These are phyloP conservation scores for Trichoderma orchidacearum DNA, from an alignment of 495 filamentous ascomycete species.

Conservation along the genomic window DNA sequence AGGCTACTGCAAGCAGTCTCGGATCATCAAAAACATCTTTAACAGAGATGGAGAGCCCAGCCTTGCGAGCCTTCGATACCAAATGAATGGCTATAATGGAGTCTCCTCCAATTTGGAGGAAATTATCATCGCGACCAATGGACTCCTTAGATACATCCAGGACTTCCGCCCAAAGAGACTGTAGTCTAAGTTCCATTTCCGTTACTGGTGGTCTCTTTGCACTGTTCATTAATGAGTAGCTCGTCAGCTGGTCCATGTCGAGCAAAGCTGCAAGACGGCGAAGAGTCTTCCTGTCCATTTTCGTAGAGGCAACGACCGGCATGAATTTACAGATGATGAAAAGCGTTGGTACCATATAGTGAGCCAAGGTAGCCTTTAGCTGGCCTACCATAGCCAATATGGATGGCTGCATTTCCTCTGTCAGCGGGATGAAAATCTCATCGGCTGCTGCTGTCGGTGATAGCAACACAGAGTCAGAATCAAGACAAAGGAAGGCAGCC, in stretches of 20 bases:
- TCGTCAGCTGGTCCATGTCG: neutral
- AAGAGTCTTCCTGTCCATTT: neutral
- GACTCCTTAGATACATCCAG: conserved; percentile 20
- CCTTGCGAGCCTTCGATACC: conserved; percentile 17
- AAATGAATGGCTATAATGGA: neutral
- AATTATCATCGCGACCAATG: conserved; percentile 9
- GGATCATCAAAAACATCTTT: neutral
- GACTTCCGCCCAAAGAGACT: conserved; percentile 29
- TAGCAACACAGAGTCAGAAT: neutral
- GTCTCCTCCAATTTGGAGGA: neutral
- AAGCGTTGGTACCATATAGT: conserved; percentile 5
- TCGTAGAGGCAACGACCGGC: neutral
- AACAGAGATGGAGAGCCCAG: neutral
- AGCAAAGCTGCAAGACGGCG: neutral
- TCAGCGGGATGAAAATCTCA: neutral
- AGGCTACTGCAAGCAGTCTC: neutral
- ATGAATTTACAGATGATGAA: neutral
- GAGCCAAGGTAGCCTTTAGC: neutral
- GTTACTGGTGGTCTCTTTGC: neutral
- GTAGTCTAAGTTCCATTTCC: conserved; percentile 13
- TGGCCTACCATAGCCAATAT: neutral
- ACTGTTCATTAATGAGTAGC: neutral
- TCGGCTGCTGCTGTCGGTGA: neutral
- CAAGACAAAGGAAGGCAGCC: neutral
- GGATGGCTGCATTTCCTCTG: neutral